Evolutionary conservation across 2,329 filamentous ascomycete genomes (phyloP), one percentile per base, ranked within the genome.

Genomic region (Cyanodermella asteris): DNA sequence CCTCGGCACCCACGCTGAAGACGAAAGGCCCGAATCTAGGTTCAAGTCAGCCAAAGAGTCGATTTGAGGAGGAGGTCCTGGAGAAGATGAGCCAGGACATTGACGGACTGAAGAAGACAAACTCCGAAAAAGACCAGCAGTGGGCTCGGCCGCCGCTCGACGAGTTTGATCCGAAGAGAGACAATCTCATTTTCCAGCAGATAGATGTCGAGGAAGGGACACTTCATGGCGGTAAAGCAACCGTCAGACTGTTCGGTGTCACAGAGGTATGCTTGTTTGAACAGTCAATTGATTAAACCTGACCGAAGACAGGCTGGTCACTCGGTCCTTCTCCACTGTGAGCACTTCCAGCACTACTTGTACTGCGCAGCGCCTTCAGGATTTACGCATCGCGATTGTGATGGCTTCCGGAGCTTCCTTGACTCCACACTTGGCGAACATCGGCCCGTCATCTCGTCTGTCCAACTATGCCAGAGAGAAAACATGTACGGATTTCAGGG

Each of bases 41-140:
- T 33, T 84, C 75, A 2, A 82, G 64, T 37, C 78, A 82, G 47
- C 65, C 66, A 10, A 93, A 91, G 54, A 91, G 81, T 45, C 65
- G 74, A 28, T 97, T 97, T 45, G 87, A 94, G 50, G 72, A 75
- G 30, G 81, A 93, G 44, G 78, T 91, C 3, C 61, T 97, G 32
- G 84, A 93, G 59, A 91, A 91, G 56, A 65, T 97, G 49, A 87
- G 80, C 32, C 84, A 94, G 49, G 81, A 93, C 43, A 82, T 94
- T 32, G 72, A 66, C 13, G 75, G 72, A 12, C 58, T 90, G 36
- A 91, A 82, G 56, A 62, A 77, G 40, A 77, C 64, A 48, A 94
- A 90, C 49, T 62, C 76, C 3, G 87, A 97, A 44, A 90, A 72
- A 46, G 84, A 94, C 45, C 87, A 97, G 48, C 64, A 78, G 43